Base-by-base conservation (phyloP, 2,329 filamentous ascomycete genomes). In the Aspergillus sp. region DNA sequence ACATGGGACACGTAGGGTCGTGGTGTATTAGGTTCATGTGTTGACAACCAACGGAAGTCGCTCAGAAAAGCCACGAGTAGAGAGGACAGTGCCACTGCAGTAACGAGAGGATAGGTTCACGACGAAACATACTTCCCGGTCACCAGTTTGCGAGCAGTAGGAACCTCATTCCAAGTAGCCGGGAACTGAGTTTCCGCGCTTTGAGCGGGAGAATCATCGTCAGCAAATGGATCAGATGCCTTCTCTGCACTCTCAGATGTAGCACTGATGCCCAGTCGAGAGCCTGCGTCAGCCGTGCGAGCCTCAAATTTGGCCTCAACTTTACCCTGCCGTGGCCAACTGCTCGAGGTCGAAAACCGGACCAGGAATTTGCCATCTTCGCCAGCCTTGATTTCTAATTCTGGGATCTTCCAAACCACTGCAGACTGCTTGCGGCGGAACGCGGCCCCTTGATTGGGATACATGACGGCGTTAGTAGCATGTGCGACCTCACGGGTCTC, bases 221-320 rank as follows among this genome's bases (percentile, higher is more conserved):
- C 75, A 9, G 73, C 73, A 52, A 77, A 76, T 3, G 73, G 73
- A 48, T 76, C 72, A 10, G 53, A 67, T 42, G 57, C 62, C 40
- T 54, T 58, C 4, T 56, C 57, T 7, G 56, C 51, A 26, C 49
- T 40, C 27, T 52, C 42, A 39, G 62, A 57, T 45, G 65, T 48
- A 47, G 63, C 53, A 52, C 74, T 64, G 67, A 89, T 73, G 4
- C 80, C 83, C 47, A 96, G 78, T 7, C 81, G 82, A 53, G 81
- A 85, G 1, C 78, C 79, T 1, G 70, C 68, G 30, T 77, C 68
- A 35, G 77, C 72, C 2, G 72, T 76, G 41, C 61, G 64, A 26
- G 85, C 71, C 63, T 95, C 89, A 82, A 90, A 96, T 47, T 83
- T 76, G 0, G 87, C 87, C 64, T 98, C 91, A 6, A 94, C 78